Evolutionary conservation across 176 grass and related monocot genomes (phyloP).

Genomic region (Tillandsia fasciculata): DNA sequence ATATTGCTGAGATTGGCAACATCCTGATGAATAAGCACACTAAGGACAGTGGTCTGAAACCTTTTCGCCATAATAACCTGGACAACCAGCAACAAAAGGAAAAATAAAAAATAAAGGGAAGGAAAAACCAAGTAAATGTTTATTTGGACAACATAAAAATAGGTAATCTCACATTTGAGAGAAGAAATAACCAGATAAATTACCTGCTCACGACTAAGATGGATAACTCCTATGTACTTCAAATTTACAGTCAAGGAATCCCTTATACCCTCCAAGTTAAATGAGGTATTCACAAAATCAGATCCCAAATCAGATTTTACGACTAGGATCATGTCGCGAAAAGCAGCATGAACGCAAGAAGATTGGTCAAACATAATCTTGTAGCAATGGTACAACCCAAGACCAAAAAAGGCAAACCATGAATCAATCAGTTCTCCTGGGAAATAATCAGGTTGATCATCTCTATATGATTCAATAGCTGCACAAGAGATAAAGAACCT

Average conservation of each 20-base stretch:
- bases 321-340: slow-evolving; percentile 42
- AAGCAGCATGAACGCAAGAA: slow-evolving; percentile 13
- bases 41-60: slow-evolving; percentile 55
- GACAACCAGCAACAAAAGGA: neutral
- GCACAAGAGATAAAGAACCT: neutral
- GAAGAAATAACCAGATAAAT: slow-evolving; percentile 2
- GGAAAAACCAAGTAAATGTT: neutral
- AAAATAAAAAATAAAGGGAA: neutral
- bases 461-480: slow-evolving; percentile 42
- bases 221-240: slow-evolving; percentile 27
- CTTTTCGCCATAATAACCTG: slow-evolving; percentile 53
- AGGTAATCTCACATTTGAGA: neutral
- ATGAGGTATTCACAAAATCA: slow-evolving; percentile 38
- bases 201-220: slow-evolving; percentile 56
- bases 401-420: slow-evolving; percentile 47
- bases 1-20: slow-evolving; percentile 18
- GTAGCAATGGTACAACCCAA: slow-evolving; percentile 62
- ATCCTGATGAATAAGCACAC: slow-evolving; percentile 42
- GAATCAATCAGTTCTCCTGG: slow-evolving; percentile 51
- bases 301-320: slow-evolving; percentile 54
- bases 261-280: slow-evolving; percentile 23
- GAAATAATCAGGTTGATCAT: slow-evolving; percentile 52
- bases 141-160: neutral
- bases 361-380: slow-evolving; percentile 35
- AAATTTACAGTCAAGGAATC: slow-evolving; percentile 26